Percentiles rank a stretch among this genome's conserved stretches.
Conservation (phyloP, 2,329 filamentous ascomycete genomes). For the Penicillium janthinellum region DNA sequence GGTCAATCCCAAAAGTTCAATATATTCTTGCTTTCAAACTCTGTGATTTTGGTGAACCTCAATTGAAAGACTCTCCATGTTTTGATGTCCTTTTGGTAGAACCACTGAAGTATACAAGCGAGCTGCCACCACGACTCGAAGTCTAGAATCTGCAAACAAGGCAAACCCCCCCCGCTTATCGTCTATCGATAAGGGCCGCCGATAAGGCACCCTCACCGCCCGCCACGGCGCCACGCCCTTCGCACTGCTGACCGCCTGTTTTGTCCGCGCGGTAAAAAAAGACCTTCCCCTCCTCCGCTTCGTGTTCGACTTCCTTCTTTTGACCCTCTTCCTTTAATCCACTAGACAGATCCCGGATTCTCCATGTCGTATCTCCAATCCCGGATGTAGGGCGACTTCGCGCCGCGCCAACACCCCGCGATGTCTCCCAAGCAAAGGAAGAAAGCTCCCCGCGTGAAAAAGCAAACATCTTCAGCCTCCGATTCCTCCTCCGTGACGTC, state of each 20-base stretch:
- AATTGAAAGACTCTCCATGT: no score
- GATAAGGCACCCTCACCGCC: not conserved
- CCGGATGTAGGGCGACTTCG: constrained; percentile 32
- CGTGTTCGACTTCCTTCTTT: constrained; percentile 4
- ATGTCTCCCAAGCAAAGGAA: constrained; percentile 52
- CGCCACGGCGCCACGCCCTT: not conserved
- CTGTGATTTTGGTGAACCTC: no score
- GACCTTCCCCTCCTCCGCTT: constrained; percentile 8
- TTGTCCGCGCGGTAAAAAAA: constrained; percentile 10
- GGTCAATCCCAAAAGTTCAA: no score
- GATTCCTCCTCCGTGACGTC: constrained; percentile 36
- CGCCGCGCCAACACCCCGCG: constrained; percentile 37
- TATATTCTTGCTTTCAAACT: no score
- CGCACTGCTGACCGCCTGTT: constrained; percentile 30
- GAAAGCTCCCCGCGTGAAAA: constrained; percentile 40
- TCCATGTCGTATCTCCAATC: constrained; percentile 20
- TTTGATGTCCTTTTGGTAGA: no score
- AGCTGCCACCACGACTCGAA: not conserved
- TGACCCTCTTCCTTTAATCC: constrained; percentile 1
- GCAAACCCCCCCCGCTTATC: not conserved
- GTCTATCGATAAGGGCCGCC: constrained; percentile 20
- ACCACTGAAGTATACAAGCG: not conserved
- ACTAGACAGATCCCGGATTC: not conserved
- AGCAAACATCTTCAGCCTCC: constrained; percentile 33
- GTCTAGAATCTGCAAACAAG: not conserved